These are phyloP conservation scores for Morella rubra DNA, from an alignment of 306 rosid genomes.

Conservation along the genomic window DNA sequence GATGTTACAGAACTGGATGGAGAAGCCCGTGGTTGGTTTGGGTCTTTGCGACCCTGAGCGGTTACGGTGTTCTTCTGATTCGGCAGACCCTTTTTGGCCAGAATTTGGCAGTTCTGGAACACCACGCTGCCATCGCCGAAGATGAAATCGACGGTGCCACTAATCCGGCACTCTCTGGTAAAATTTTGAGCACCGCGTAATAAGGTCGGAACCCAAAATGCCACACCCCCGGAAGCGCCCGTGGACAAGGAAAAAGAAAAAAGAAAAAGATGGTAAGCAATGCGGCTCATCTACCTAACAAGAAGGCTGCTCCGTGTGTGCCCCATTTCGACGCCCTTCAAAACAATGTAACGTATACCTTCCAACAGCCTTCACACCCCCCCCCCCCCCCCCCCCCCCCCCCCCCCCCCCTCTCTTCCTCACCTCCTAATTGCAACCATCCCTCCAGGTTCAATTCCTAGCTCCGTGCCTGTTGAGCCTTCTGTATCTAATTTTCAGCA, in stretches of 20 bases:
- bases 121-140: slow-evolving; percentile 76
- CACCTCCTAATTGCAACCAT: too few relatives aligned
- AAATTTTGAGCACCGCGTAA: slow-evolving; percentile 94
- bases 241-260: too few relatives aligned
- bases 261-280: too few relatives aligned
- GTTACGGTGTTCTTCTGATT: slow-evolving; percentile 84
- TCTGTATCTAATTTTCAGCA: not conserved
- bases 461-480: not conserved
- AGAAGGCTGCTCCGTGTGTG: too few relatives aligned
- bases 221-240: too few relatives aligned
- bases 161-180: slow-evolving; percentile 70
- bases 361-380: too few relatives aligned
- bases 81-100: slow-evolving; percentile 52
- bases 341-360: too few relatives aligned
- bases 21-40: slow-evolving; percentile 65
- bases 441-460: too few relatives aligned
- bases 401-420: too few relatives aligned
- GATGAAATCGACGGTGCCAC: slow-evolving; percentile 81
- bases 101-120: slow-evolving; percentile 65
- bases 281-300: too few relatives aligned
- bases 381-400: too few relatives aligned
- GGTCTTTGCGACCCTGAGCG: slow-evolving; percentile 83
- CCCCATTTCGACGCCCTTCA: too few relatives aligned
- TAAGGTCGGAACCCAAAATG: slow-evolving; percentile 56
- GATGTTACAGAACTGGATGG: slow-evolving; percentile 78